Base-by-base conservation (phyloP, 2,329 filamentous ascomycete genomes). In the Colletotrichum sp. region DNA sequence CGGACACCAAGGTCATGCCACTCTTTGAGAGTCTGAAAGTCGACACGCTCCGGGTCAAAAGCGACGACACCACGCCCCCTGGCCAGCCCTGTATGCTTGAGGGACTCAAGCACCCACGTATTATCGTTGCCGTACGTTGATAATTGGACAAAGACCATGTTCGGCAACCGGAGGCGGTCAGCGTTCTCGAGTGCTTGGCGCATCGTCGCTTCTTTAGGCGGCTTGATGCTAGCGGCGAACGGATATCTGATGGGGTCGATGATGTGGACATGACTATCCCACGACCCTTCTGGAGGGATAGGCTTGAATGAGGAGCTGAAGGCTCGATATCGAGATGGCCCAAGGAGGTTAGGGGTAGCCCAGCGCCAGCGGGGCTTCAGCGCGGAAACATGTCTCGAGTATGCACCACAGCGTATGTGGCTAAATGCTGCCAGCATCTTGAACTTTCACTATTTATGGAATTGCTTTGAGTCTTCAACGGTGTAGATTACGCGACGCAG, bases 301-400 rank as follows among this genome's bases (percentile, higher is more conserved):
- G 10, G 26, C 1, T 26, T 60, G 0, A 0, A 8, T 8, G 16
- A 30, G 26, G 26, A 30, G 15, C 0, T 32, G 7, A 32, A 60
- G 16, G 26, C 9, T 32, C 56, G 56, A 60, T 5, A 8, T n/a
- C 0, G 56, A 30, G 16, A 8, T n/a, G 56, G 16, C 2, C 1
- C 0, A 18, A 0, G 0, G 56, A 60, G 0, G 1, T 5, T n/a
- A 3, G 9, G 8, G 24, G 16, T 0, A 30, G 10, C 56, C 26
- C 5, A 12, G 6, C 5, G 4, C n/a, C n/a, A n/a, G n/a, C n/a
- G n/a, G n/a, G n/a, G n/a, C n/a, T n/a, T n/a, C n/a, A n/a, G n/a
- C n/a, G n/a, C 28, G 24, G 24, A 16, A 18, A 6, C 2, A 10
- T 24, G 24, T 26, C 55, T 58, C 1, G 15, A 58, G 15, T 32